Evolutionary conservation across 805 yeast species (phyloP), one percentile per base, ranked within the genome.

Genomic region (Vanderwaltozyma yarrowii): DNA sequence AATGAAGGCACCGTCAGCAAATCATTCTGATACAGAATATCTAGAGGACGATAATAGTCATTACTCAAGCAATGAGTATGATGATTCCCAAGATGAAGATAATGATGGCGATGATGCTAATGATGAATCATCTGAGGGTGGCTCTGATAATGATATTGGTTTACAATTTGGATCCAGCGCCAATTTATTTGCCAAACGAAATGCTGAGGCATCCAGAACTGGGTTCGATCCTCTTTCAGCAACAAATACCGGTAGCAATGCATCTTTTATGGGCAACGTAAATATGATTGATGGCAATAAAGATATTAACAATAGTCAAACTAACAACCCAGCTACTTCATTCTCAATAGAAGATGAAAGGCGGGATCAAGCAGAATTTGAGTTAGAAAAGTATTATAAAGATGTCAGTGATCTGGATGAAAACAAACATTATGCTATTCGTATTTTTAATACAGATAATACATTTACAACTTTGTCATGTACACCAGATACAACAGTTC

Each of bases 381-480:
- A 61, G 30, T 52, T 60, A 37, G 66, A 60, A 32, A 56, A 55
- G 3, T 65, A 60, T 37, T 63, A 60, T 28, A 58, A 56, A 32
- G 61, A 64, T 30, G 58, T 57, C 18, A 56, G 58, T 30, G 61
- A 58, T 29, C 46, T 60, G 27, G 53, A 59, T 41, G 49, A 54
- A 27, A 51, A 50, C 9, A 51, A 54, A 28, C 57, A 52, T 33
- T 63, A 61, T 32, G 62, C 58, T 3, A 65, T 89, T 17, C 76
- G 95, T 43, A 78, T 89, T 2, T 87, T 82, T 63, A 76, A 81
- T 41, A 94, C 84, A 41, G 88, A 86, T 49, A 81, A 87, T 10
- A 84, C 86, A 46, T 81, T 92, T 13, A 68, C 78, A 0, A 84
- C 95, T 1, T 64, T 89, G 16, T 76, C 87, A 13, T 80, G 94